These are phyloP conservation scores for Phytophthora macrochlamydospora DNA, from an alignment of 352 stramenopile genomes.

Conservation along the genomic window DNA sequence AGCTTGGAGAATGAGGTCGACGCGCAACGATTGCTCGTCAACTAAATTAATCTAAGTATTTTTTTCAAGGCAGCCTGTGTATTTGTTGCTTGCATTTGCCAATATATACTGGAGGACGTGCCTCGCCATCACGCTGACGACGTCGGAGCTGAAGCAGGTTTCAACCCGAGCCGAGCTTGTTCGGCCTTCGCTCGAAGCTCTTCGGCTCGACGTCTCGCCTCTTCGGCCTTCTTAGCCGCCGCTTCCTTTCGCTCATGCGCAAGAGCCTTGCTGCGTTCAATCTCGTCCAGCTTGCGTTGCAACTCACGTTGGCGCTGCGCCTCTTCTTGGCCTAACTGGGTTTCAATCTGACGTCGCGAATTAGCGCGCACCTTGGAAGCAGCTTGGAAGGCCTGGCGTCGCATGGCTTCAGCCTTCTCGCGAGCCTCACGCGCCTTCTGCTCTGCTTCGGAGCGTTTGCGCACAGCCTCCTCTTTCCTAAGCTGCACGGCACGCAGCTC, in stretches of 20 bases:
- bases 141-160: slow-evolving; percentile 14
- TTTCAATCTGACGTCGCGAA: slow-evolving; percentile 72
- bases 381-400: slow-evolving; percentile 64
- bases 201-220: slow-evolving; percentile 61
- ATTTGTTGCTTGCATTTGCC: too few species aligned
- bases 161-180: slow-evolving; percentile 45
- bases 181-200: slow-evolving; percentile 59
- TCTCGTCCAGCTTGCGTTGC: slow-evolving; percentile 47
- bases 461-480: slow-evolving; percentile 66
- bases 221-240: slow-evolving; percentile 52
- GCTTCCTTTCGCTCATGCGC: slow-evolving; percentile 52
- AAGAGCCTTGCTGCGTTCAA: slow-evolving; percentile 54
- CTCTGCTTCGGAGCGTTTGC: slow-evolving; percentile 73
- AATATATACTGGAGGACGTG: too few species aligned
- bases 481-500: slow-evolving; percentile 57
- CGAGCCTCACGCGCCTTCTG: slow-evolving; percentile 58
- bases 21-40: background rate
- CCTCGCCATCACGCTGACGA: slow-evolving; percentile 14
- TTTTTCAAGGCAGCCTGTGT: background rate
- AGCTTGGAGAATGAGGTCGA: slow-evolving; percentile 22
- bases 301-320: slow-evolving; percentile 44
- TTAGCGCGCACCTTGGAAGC: slow-evolving; percentile 68
- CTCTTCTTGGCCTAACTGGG: slow-evolving; percentile 65
- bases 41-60: background rate
- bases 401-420: slow-evolving; percentile 68